Conservation (phyloP, 2,329 filamentous ascomycete genomes). For the Alternaria sp. region DNA sequence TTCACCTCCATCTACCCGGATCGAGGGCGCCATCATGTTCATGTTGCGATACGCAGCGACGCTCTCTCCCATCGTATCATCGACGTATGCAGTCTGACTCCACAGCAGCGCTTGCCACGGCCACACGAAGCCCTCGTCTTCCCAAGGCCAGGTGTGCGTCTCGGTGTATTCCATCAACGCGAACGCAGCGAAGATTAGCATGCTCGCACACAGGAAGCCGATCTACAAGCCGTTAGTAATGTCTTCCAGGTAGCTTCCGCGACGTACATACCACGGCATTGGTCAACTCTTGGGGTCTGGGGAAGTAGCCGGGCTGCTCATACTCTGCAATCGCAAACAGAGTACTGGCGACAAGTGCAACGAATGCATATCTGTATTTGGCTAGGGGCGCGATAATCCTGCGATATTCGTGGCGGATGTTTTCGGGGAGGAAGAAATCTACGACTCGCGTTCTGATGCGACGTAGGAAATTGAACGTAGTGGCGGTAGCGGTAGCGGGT, state of each 20-base stretch:
- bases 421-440: slow-evolving; percentile 1
- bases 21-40: neutral
- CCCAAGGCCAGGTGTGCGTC: slow-evolving; percentile 9
- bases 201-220: neutral
- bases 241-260: neutral
- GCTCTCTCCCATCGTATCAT: neutral
- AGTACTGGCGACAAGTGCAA: neutral
- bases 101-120: slow-evolving; percentile 11
- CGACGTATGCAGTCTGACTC: neutral
- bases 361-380: neutral
- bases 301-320: slow-evolving; percentile 6
- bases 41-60: neutral
- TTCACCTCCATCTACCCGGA: neutral
- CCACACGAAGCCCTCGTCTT: slow-evolving; percentile 10
- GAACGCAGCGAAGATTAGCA: neutral
- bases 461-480: neutral
- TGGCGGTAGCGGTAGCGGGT: neutral
- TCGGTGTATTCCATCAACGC: slow-evolving; percentile 5
- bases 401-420: slow-evolving; percentile 2
- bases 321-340: slow-evolving; percentile 6
- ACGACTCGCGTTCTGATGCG: neutral
- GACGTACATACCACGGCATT: neutral
- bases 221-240: neutral
- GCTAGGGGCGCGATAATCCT: neutral
- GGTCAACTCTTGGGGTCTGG: neutral